Evolutionary conservation across 768 basidiomycete genomes (phyloP).

Genomic region (Boletus rubroflammeus): DNA sequence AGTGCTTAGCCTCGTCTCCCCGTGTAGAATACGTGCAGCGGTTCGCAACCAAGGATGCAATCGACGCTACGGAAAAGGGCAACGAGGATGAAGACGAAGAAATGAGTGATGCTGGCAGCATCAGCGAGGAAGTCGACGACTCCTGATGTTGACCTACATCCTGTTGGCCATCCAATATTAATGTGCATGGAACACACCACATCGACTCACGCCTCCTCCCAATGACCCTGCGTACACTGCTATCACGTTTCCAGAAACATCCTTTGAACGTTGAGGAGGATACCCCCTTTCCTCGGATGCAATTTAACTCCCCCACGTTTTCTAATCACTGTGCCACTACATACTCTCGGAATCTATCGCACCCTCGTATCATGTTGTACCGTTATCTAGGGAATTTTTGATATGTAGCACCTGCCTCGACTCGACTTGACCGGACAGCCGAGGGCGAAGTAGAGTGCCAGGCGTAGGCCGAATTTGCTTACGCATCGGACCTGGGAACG

Average conservation of each 20-base stretch:
- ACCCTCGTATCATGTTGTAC: conserved; percentile 26
- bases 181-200: conserved; percentile 11
- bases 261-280: conserved; percentile 21
- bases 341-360: conserved; percentile 23
- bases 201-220: conserved; percentile 5
- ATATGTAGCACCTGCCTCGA: conserved; percentile 15
- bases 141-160: conserved; percentile 25
- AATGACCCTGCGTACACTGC: conserved; percentile 10
- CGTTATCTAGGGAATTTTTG: conserved; percentile 27
- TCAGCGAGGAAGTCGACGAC: conserved; percentile 58
- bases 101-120: conserved; percentile 85
- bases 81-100: conserved; percentile 75
- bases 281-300: conserved; percentile 26
- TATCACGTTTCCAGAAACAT: conserved; percentile 16
- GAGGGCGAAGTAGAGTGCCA: not conserved
- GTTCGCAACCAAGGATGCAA: conserved; percentile 87
- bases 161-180: not conserved
- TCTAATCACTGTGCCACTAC: conserved; percentile 21
- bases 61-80: conserved; percentile 64
- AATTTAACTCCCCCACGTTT: conserved; percentile 14
- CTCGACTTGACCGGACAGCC: conserved; percentile 7
- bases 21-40: conserved; percentile 89
- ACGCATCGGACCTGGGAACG: not conserved
- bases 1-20: conserved; percentile 1
- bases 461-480: conserved; percentile 5